Percentiles rank a stretch among this genome's conserved stretches.
Conservation (phyloP, 2,329 filamentous ascomycete species). For the Blastomyces percursus region DNA sequence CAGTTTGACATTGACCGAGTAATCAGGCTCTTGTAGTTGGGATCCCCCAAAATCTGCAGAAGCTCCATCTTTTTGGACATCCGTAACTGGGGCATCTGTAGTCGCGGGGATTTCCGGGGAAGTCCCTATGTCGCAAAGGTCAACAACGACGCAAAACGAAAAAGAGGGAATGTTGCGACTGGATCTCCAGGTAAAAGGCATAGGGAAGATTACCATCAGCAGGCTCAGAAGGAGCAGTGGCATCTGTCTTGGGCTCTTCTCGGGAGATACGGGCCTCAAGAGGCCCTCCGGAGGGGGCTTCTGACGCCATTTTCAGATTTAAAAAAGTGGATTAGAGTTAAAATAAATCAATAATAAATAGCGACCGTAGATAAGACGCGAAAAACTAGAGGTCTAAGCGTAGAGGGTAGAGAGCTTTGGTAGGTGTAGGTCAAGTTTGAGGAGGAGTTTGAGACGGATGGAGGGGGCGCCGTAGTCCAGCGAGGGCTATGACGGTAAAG, state of each 20-base stretch:
- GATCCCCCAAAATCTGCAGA: slow-evolving; percentile 36
- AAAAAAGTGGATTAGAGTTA: neutral
- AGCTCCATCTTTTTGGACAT: slow-evolving; percentile 33
- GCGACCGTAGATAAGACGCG: neutral
- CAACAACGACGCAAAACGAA: slow-evolving; percentile 14
- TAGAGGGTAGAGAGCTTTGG: neutral
- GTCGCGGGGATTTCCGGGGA: slow-evolving; percentile 11
- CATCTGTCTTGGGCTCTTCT: slow-evolving; percentile 22
- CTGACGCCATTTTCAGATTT: slow-evolving; percentile 29
- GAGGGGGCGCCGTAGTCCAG: neutral
- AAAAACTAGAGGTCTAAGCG: neutral
- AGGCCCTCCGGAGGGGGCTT: slow-evolving; percentile 28
- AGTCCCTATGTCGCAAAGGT: neutral
- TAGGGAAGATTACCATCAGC: neutral
- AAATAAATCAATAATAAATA: neutral
- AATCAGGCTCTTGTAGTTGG: slow-evolving; percentile 57
- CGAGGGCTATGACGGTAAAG: neutral
- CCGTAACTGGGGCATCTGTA: slow-evolving; percentile 19
- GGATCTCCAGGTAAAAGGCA: neutral
- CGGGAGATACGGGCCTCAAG: slow-evolving; percentile 41
- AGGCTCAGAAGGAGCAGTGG: neutral
- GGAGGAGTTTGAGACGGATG: neutral
- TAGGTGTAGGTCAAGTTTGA: neutral
- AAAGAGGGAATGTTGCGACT: neutral
- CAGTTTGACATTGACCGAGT: slow-evolving; percentile 85